A percentile compares a stretch with the other conserved stretches of the same genome.
These are phyloP conservation scores for Shiraia bambusicola DNA, from an alignment of 2,329 filamentous ascomycete genomes.

Conservation along the genomic window DNA sequence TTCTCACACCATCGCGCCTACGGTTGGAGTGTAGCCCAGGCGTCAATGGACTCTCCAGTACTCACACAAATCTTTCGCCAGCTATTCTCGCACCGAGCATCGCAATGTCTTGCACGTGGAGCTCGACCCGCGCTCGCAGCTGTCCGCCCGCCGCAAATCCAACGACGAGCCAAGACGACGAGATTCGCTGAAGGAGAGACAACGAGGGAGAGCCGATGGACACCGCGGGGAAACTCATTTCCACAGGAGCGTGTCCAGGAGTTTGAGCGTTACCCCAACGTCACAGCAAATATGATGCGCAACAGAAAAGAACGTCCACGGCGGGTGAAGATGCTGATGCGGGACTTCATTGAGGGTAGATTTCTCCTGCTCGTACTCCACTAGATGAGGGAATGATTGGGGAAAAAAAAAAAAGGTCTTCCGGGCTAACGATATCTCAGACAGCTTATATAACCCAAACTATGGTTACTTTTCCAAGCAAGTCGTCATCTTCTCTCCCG, in stretches of 20 bases:
- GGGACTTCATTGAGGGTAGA: conserved; percentile 93
- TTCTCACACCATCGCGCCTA: conserved; percentile 15
- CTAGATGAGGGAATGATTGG: no score
- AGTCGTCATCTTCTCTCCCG: conserved; percentile 91
- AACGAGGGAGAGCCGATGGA: conserved; percentile 73
- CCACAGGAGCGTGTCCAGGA: conserved; percentile 77
- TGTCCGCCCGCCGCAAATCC: conserved; percentile 30
- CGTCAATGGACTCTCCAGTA: conserved; percentile 76
- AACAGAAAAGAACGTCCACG: conserved; percentile 72
- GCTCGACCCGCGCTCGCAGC: conserved; percentile 42
- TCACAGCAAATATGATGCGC: conserved; percentile 79
- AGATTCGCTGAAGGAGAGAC: conserved; percentile 37
- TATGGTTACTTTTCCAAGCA: conserved; percentile 98
- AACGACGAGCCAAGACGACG: conserved; percentile 35
- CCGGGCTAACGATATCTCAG: conserved; percentile 48
- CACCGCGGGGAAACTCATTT: conserved; percentile 76
- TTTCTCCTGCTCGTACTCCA: background rate
- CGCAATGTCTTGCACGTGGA: conserved; percentile 52
- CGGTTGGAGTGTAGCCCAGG: conserved; percentile 12
- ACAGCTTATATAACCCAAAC: conserved; percentile 89
- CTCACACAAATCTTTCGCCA: conserved; percentile 79
- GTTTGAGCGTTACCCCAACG: conserved; percentile 77
- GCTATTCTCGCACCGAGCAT: conserved; percentile 75
- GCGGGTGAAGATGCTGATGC: conserved; percentile 92
- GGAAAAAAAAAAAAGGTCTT: background rate